Evolutionary conservation across 257 asterid species (phyloP), one percentile per base, ranked within the genome.

Genomic region (Nicotiana knightiana): DNA sequence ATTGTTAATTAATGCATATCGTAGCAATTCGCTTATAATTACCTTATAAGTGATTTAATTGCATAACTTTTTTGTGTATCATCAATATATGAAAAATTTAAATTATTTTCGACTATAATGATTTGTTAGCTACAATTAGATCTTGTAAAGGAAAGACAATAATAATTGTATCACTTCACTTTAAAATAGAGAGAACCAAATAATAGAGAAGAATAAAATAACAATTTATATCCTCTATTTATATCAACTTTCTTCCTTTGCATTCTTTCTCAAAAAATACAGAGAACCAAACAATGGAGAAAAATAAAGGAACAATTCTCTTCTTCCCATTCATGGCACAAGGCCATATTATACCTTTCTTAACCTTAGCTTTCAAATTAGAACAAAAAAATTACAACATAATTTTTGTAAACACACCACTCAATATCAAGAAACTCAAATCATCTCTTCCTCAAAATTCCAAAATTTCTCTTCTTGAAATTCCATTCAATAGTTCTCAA

Each of bases 401-500:
- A 84, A 81, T 79, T 76, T 84, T 81, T 75, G 33, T 86, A 4
- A 88, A 63, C 65, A 83, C 91, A 28, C 87, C 93, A 26, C 83
- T 83, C 57, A 91, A 89, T 84, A 77, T 91, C 84, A 84, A 84
- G 67, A 89, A 87, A 81, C 92, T 92, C 82, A 77, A 66, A 5
- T 24, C 48, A 21, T 83, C 86, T 0, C 64, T 90, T 63, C 89
- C 88, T 32, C 48, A 79, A 39, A 78, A 48, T 16, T 57, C 81
- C 46, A 26, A 87, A 68, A 86, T 92, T 24, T 66, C 83, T 18
- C 87, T 91, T 46, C 43, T 82, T 67, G 86, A 89, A 43, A 87
- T 92, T 79, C 95, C 93, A 10, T 92, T 89, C 87, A 75, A 86
- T 75, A 58, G 87, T 77, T 51, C 90, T 21, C 91, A 89, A 2